phyloP scores from a whole-genome alignment of 2,329 filamentous ascomycete species.

The Aspergillus hiratsukae region DNA sequence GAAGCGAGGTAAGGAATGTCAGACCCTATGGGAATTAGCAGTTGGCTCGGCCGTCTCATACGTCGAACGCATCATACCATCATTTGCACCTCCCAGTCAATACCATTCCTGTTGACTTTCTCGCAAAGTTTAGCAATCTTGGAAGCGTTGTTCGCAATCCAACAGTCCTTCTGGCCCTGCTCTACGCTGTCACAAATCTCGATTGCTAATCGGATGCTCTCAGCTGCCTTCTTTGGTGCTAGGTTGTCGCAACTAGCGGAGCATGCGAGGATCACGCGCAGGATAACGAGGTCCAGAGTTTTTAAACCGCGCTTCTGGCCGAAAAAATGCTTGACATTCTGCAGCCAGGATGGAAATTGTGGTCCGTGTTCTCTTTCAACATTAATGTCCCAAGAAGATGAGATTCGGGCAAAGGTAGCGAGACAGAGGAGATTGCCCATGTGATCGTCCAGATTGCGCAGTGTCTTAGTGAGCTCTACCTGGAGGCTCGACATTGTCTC shows the following conservation, averaged over 20 bases:
- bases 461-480: constrained; percentile 31
- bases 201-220: constrained; percentile 35
- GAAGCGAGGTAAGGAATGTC: constrained; percentile 27
- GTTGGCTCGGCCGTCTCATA: not conserved
- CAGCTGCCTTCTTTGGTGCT: constrained; percentile 22
- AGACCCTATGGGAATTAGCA: constrained; percentile 23
- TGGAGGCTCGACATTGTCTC: constrained; percentile 36
- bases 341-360: constrained; percentile 26
- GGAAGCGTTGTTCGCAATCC: constrained; percentile 29
- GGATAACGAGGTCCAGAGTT: constrained; percentile 38
- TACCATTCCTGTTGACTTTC: constrained; percentile 29
- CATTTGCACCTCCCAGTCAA: constrained; percentile 27
- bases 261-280: constrained; percentile 37
- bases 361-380: constrained; percentile 12
- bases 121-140: constrained; percentile 38
- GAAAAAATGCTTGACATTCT: constrained; percentile 37
- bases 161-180: constrained; percentile 26
- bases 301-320: constrained; percentile 36
- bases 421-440: constrained; percentile 40
- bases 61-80: constrained; percentile 24
- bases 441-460: constrained; percentile 38
- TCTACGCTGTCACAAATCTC: constrained; percentile 34
- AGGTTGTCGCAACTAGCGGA: constrained; percentile 32
- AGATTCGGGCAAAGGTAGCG: constrained; percentile 36
- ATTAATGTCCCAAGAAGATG: constrained; percentile 13